phyloP scores from a whole-genome alignment of 2,329 filamentous ascomycete genomes.

The Penicillium concentricum region DNA sequence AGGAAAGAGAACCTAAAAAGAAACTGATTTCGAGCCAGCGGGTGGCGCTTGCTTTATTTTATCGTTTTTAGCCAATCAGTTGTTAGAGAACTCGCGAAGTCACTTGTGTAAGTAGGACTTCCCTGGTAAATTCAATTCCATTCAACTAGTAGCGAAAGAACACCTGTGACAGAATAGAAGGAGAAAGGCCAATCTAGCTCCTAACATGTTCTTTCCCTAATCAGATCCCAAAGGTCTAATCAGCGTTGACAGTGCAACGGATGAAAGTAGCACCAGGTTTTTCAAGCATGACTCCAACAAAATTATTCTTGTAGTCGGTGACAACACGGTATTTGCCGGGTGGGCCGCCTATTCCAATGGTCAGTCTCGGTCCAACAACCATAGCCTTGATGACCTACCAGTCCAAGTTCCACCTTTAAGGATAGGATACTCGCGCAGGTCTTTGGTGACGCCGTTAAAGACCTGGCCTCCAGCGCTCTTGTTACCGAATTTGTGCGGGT shows the following conservation, averaged over 20 bases:
- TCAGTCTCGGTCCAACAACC: not conserved
- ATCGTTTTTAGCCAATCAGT: too few species aligned
- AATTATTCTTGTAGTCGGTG: constrained; percentile 12
- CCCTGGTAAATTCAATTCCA: too few species aligned
- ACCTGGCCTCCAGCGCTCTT: not conserved
- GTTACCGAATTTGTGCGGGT: not conserved
- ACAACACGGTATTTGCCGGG: constrained; percentile 13
- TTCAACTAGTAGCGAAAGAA: too few species aligned
- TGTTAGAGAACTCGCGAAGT: too few species aligned
- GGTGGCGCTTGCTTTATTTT: too few species aligned
- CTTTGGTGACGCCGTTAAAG: constrained; percentile 9
- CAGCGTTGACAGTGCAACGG: constrained; percentile 8
- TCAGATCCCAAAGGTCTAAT: not conserved
- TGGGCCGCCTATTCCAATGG: constrained; percentile 8
- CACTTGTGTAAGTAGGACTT: too few species aligned
- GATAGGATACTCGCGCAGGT: constrained; percentile 11
- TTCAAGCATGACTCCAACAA: constrained; percentile 15
- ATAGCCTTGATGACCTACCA: constrained; percentile 4
- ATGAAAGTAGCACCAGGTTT: constrained; percentile 6
- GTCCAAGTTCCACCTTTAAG: constrained; percentile 9
- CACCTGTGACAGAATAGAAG: too few species aligned
- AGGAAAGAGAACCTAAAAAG: too few species aligned
- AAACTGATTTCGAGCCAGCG: too few species aligned
- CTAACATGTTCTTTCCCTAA: too few species aligned
- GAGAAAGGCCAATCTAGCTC: too few species aligned